Conservation (phyloP, 192 early-diverging fungal species). For the Coemansia sp. region DNA sequence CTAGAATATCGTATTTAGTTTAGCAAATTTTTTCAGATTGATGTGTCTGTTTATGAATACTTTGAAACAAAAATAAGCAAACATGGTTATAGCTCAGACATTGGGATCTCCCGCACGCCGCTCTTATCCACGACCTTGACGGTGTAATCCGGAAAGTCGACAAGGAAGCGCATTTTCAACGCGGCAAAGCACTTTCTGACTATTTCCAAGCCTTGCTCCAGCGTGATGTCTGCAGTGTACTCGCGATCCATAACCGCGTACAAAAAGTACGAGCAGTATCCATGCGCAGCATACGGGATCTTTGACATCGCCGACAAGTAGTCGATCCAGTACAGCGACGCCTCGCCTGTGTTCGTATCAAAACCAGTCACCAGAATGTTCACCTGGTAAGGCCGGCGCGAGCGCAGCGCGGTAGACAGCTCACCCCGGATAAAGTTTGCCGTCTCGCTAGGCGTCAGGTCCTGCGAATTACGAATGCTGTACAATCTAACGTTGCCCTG, state of each 20-base stretch:
- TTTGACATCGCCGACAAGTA: slow-evolving; percentile 77
- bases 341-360: slow-evolving; percentile 67
- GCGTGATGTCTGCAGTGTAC: slow-evolving; percentile 73
- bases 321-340: slow-evolving; percentile 91
- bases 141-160: slow-evolving; percentile 78
- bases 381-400: slow-evolving; percentile 72
- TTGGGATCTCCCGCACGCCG: slow-evolving; percentile 61
- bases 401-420: slow-evolving; percentile 80
- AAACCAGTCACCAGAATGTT: slow-evolving; percentile 87
- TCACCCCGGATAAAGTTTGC: slow-evolving; percentile 84
- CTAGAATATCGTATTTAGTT: neutral
- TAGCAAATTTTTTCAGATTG: neutral
- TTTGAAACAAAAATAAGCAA: neutral
- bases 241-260: slow-evolving; percentile 91
- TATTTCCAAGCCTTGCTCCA: slow-evolving; percentile 84
- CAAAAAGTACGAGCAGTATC: slow-evolving; percentile 88
- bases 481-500: slow-evolving; percentile 89
- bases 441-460: slow-evolving; percentile 72
- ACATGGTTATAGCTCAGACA: slow-evolving; percentile 6
- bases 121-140: slow-evolving; percentile 86
- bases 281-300: slow-evolving; percentile 86
- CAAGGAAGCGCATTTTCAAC: slow-evolving; percentile 79
- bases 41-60: neutral
- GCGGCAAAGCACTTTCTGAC: slow-evolving; percentile 82
- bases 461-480: slow-evolving; percentile 82